Evolutionary conservation across 768 basidiomycete species (phyloP).

Genomic region (Tremella yokohamensis): DNA sequence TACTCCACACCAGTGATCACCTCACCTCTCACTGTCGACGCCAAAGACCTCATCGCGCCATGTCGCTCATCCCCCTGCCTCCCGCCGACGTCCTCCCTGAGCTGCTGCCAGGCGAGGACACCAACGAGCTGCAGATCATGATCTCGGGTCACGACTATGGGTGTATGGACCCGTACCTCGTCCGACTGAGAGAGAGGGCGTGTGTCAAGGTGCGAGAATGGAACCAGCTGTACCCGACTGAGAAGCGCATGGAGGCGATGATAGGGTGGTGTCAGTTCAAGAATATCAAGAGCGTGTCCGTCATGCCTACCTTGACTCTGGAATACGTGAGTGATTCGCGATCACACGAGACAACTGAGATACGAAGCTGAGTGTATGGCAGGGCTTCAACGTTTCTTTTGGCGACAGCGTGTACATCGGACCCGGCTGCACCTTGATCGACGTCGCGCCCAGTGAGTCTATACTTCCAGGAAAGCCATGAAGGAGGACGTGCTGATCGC

Average conservation of each 20-base stretch:
- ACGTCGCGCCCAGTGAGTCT: slow-evolving; percentile 40
- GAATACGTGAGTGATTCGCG: neutral
- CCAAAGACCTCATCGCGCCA: neutral
- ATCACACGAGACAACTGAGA: neutral
- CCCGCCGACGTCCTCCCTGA: neutral
- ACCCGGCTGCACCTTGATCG: slow-evolving; percentile 35
- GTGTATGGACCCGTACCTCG: slow-evolving; percentile 21
- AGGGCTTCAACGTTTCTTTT: slow-evolving; percentile 45
- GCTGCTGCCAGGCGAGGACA: neutral
- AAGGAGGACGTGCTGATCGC: neutral
- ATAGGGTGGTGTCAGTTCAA: neutral
- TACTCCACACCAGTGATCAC: too few species aligned
- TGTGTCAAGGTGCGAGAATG: slow-evolving; percentile 22
- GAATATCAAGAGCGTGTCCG: neutral
- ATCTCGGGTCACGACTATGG: slow-evolving; percentile 27
- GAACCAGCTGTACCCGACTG: slow-evolving; percentile 23
- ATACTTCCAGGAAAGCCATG: neutral
- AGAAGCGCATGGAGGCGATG: slow-evolving; percentile 15
- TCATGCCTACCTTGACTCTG: neutral
- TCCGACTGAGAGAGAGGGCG: slow-evolving; percentile 16
- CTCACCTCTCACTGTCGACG: too few species aligned
- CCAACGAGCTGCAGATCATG: slow-evolving; percentile 6
- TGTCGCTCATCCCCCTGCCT: neutral
- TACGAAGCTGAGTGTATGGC: neutral
- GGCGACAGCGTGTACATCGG: slow-evolving; percentile 39